Base-by-base conservation (phyloP, 768 basidiomycete species). In the Saitozyma sp. region DNA sequence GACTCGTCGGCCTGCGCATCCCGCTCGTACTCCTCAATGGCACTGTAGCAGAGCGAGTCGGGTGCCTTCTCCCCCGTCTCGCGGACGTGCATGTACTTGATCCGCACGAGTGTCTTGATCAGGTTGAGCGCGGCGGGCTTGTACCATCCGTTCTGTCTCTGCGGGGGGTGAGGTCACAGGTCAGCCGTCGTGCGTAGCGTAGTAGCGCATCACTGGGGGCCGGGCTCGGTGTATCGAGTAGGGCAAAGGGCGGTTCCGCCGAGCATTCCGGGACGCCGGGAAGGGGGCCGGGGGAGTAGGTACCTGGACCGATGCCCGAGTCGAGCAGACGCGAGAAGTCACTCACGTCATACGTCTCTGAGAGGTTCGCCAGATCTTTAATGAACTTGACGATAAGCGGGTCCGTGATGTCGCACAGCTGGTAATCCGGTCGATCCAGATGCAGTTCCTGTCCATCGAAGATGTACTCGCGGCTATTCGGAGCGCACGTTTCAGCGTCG, bases 351-450 rank as follows among this genome's bases (percentile, higher is more conserved):
- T 90, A 92, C 11, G 78, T 82, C 63, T 89, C 88, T 41, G 87
- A 85, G 16, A 89, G 80, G 50, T 86, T 88, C 14, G 86, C 84
- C 6, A 86, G 83, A 61, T 89, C 86, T 63, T 89, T 84, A 56
- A 98, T 90, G 85, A 94, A 88, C 43, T 83, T 83, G 67, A 86
- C 86, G 53, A 96, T 79, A 84, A 93, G 88, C 7, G 88, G 86
- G 75, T 99, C 96, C 8, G 83, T 80, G 66, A 99, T 89, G 77
- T 99, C 96, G 77, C 90, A 90, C 7, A 99, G 83, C 78, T 98
- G 96, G 81, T 91, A 99, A 16, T 92, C 90, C 1, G 92, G 92
- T 0, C 91, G 89, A 77, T 95, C 90, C 69, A 89, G 87, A 50
- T 88, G 86, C 51, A 92, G 79, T 8, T 85, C 85, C 61, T 85